Evolutionary conservation across 305 asterid species (phyloP).

Genomic region (Fraxinus nigra): DNA sequence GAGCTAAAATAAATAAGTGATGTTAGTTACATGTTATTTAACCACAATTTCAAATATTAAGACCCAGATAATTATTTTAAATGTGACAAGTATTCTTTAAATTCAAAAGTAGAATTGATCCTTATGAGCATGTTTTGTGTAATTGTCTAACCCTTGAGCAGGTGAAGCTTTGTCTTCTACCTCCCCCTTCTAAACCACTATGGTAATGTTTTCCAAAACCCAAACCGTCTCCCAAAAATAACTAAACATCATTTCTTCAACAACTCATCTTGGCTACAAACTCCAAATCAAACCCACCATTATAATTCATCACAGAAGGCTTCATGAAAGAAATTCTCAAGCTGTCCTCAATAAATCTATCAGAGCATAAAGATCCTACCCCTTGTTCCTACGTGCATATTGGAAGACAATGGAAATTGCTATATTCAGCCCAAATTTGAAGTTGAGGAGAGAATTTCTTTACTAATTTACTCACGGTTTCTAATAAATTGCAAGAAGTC

Average conservation of each 20-base stretch:
- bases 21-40: not conserved
- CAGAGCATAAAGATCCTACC: not conserved
- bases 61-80: not conserved
- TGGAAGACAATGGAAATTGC: not conserved
- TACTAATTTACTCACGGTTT: not conserved
- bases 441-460: not conserved
- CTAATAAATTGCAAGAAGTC: slow-evolving; percentile 1
- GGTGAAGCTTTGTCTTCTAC: not conserved
- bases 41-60: not conserved
- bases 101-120: not conserved
- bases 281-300: slow-evolving; percentile 2
- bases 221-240: not conserved
- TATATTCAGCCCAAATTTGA: not conserved
- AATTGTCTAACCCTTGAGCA: not conserved
- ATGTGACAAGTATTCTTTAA: not conserved
- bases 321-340: not conserved
- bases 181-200: not conserved
- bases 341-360: not conserved
- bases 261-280: not conserved
- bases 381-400: not conserved
- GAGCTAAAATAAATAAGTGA: not conserved
- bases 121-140: not conserved
- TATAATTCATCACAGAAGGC: not conserved
- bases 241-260: not conserved
- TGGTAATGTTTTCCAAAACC: not conserved